Percentiles rank a stretch among this genome's conserved stretches.
Conservation (phyloP, 2,329 filamentous ascomycete species). For the Aaosphaeria arxii region DNA sequence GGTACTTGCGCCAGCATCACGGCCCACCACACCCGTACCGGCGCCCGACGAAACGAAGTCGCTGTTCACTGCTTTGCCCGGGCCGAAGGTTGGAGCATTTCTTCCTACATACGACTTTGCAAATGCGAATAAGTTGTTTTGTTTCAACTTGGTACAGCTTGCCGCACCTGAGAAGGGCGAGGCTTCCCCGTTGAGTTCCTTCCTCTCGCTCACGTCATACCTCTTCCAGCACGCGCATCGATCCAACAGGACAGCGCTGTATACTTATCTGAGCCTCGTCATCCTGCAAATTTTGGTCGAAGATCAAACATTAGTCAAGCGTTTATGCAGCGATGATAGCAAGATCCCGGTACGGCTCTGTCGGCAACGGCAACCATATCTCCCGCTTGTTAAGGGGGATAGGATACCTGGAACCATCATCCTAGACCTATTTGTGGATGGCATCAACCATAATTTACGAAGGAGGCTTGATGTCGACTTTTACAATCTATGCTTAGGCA, state of each 20-base stretch:
- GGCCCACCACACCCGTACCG: slow-evolving; percentile 57
- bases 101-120: slow-evolving; percentile 90
- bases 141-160: slow-evolving; percentile 72
- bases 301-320: slow-evolving; percentile 77
- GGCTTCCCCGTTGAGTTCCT: slow-evolving; percentile 74
- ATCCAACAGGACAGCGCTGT: slow-evolving; percentile 72
- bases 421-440: slow-evolving; percentile 84
- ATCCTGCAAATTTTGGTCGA: slow-evolving; percentile 84
- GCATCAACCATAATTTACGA: slow-evolving; percentile 89
- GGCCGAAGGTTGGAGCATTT: slow-evolving; percentile 73
- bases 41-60: slow-evolving; percentile 79
- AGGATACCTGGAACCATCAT: slow-evolving; percentile 72
- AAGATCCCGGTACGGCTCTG: slow-evolving; percentile 77
- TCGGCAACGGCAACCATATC: slow-evolving; percentile 80
- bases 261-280: slow-evolving; percentile 82
- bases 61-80: slow-evolving; percentile 77
- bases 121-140: slow-evolving; percentile 93
- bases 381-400: slow-evolving; percentile 71
- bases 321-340: slow-evolving; percentile 76
- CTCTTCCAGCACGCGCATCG: slow-evolving; percentile 90
- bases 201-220: slow-evolving; percentile 88
- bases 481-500: slow-evolving; percentile 76
- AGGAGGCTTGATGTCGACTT: slow-evolving; percentile 80
- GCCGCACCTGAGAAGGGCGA: slow-evolving; percentile 59
- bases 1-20: slow-evolving; percentile 66